Base-by-base conservation (phyloP, 1,139 yeast species). In the Pichia sp. region DNA sequence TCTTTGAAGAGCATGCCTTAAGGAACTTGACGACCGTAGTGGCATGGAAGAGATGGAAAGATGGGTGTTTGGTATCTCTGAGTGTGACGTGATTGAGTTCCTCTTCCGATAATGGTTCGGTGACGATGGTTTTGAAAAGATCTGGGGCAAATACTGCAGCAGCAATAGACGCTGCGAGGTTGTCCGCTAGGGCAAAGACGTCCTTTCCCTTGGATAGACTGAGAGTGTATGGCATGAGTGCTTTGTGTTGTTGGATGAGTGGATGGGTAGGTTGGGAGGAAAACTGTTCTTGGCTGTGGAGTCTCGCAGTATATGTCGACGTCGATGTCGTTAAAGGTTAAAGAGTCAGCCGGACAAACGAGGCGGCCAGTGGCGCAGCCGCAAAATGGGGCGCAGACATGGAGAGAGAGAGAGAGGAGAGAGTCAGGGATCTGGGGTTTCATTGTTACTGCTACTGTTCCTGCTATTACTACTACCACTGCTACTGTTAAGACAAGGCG, bases 11-110 rank as follows among this genome's bases (percentile, higher is more conserved):
- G 12, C 42, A 32, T 10, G 66, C 60, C 33, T 75, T 63, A 42
- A 81, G 64, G 52, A 74, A 85, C 57, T 80, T 76, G 40, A 85
- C 87, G 41, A 87, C 81, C 18, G 96, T 84, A 56, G 87, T 85
- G 23, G 93, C 72, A 58, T 86, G 95, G 43, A 72, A 63, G 47
- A 87, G 67, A 48, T 69, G 72, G 39, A 79, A 72, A 0, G 53
- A 53, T 4, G 39, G 25, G 15, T 35, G 31, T 24, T 32, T 34
- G 8, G 23, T 7, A 26, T 39, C 34, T 10, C 54, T 34, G 60
- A 66, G 15, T 6, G 30, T 17, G 12, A 34, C 29, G 14, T 33
- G 22, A 21, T n/a, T 13, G 13, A 21, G 17, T 10, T 21, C 14
- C 10, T 19, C 13, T 11, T 11, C 13, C n/a, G n/a, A n/a, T n/a